A percentile compares a stretch with the other conserved stretches of the same genome.
phyloP scores from a whole-genome alignment of 192 early-diverging fungal genomes.

The Fimicolochytrium jonesii region DNA sequence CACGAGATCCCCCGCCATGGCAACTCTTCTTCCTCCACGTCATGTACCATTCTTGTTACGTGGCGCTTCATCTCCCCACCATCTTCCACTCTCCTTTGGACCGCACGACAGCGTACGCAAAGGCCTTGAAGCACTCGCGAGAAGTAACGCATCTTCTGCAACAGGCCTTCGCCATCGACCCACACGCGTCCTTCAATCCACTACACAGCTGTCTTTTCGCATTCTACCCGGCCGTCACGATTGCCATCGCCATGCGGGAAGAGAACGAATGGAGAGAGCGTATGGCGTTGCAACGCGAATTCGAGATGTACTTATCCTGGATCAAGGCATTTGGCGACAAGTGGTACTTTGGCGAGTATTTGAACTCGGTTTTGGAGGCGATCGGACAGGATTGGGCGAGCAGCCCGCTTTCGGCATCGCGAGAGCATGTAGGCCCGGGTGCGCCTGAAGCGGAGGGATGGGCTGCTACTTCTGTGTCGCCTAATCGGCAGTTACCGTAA shows the following conservation, averaged over 20 bases:
- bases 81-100: slow-evolving; percentile 8
- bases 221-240: slow-evolving; percentile 10
- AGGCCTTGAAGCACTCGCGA: not conserved
- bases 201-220: slow-evolving; percentile 4
- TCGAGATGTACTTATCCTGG: slow-evolving; percentile 2
- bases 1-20: slow-evolving; percentile 14
- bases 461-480: too few relatives aligned
- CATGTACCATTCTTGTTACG: slow-evolving; percentile 12
- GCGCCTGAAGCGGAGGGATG: too few relatives aligned
- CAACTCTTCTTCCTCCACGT: slow-evolving; percentile 21
- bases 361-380: slow-evolving; percentile 9
- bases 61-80: slow-evolving; percentile 18
- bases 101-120: not conserved
- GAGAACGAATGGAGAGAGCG: not conserved
- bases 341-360: slow-evolving; percentile 16
- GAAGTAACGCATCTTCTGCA: not conserved
- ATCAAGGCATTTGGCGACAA: slow-evolving; percentile 4
- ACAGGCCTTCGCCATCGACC: slow-evolving; percentile 5
- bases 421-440: too few relatives aligned
- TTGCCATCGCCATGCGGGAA: slow-evolving; percentile 4
- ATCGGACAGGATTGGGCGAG: slow-evolving; percentile 5
- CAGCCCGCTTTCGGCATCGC: too few relatives aligned
- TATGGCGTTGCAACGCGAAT: not conserved
- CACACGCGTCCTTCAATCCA: not conserved
- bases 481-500: too few relatives aligned